These are phyloP conservation scores for Jatropha multifida DNA, from an alignment of 441 rosid species.

Conservation along the genomic window DNA sequence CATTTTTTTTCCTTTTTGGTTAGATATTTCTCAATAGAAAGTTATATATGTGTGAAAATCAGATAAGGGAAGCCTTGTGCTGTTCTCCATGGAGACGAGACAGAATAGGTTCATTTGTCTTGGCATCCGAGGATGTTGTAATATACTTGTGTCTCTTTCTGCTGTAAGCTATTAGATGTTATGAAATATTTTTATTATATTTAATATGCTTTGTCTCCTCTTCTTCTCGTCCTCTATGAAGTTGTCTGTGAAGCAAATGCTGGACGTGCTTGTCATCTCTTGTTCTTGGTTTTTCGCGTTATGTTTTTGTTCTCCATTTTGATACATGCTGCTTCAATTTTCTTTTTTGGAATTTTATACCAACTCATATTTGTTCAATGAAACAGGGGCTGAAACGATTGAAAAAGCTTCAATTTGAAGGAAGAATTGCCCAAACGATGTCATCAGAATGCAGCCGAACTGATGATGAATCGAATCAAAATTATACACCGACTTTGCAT, in stretches of 20 bases:
- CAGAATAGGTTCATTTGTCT: neutral
- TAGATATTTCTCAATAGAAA: neutral
- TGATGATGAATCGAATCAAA: constrained; percentile 40
- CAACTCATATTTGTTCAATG: neutral
- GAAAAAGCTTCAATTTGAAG: constrained; percentile 61
- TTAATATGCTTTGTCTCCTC: neutral
- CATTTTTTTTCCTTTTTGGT: neutral
- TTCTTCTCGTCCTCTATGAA: neutral
- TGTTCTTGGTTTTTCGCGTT: too few relatives aligned
- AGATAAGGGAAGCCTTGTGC: neutral
- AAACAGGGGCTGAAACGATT: constrained; percentile 65
- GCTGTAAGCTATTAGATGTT: neutral
- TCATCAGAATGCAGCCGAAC: constrained; percentile 36
- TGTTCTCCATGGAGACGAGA: neutral
- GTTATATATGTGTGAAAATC: neutral
- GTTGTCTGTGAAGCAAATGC: neutral
- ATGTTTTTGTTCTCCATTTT: neutral
- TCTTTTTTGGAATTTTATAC: neutral
- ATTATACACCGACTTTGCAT: constrained; percentile 16
- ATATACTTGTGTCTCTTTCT: neutral
- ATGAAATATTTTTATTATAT: neutral
- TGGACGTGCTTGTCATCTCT: neutral
- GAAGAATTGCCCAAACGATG: constrained; percentile 44
- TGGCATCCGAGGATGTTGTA: neutral
- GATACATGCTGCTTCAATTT: neutral